These are phyloP conservation scores for Tuber magnatum DNA, from an alignment of 495 filamentous ascomycete species.

Conservation along the genomic window DNA sequence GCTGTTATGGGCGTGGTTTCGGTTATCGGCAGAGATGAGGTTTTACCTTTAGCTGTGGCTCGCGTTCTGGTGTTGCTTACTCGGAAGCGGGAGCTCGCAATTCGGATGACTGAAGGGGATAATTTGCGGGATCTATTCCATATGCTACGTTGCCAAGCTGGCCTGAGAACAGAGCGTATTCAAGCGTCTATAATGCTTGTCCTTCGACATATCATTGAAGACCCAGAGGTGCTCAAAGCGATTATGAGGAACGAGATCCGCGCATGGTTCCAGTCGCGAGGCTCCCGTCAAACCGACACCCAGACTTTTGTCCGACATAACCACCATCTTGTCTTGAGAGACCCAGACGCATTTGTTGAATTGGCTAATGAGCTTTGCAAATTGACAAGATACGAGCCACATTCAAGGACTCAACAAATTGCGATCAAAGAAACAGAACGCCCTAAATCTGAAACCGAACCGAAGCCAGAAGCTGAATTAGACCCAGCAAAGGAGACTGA, in stretches of 20 bases:
- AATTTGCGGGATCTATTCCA: constrained; percentile 86
- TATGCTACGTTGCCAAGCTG: constrained; percentile 85
- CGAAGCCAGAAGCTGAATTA: constrained; percentile 38
- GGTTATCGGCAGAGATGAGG: constrained; percentile 66
- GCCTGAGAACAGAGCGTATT: constrained; percentile 63
- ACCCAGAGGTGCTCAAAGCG: constrained; percentile 80
- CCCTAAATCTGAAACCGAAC: constrained; percentile 33
- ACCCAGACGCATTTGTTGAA: constrained; percentile 81
- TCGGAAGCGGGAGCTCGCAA: constrained; percentile 64
- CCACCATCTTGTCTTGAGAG: constrained; percentile 73
- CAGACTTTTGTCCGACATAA: constrained; percentile 65
- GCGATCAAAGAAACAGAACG: constrained; percentile 50
- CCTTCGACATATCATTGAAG: constrained; percentile 87
- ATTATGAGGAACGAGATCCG: constrained; percentile 90
- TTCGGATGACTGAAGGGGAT: constrained; percentile 71
- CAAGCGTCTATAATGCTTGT: constrained; percentile 79
- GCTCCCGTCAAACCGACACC: constrained; percentile 59
- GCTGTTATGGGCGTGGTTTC: constrained; percentile 74
- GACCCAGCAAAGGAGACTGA: constrained; percentile 41
- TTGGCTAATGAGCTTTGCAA: constrained; percentile 81
- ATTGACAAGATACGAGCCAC: constrained; percentile 54
- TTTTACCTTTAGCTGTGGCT: constrained; percentile 72
- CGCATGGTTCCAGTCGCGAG: constrained; percentile 55
- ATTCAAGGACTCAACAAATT: constrained; percentile 50
- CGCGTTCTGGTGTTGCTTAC: constrained; percentile 89